phyloP scores from a whole-genome alignment of 345 rosid genomes.

The Cardamine occulta region DNA sequence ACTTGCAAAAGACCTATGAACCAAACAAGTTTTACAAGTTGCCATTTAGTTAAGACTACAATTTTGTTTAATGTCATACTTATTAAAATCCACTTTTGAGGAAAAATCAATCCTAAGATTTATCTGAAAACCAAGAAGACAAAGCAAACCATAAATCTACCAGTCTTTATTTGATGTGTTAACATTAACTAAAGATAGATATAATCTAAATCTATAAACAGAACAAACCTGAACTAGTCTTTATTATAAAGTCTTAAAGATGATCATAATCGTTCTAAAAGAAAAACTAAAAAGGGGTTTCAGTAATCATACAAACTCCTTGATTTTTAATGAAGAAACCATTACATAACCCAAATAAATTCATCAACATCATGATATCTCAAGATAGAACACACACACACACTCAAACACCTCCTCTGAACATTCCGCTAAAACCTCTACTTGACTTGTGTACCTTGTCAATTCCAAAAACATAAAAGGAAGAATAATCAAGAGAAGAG shows the following conservation, averaged over 20 bases:
- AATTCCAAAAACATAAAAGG: conserved; percentile 13
- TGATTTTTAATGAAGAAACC: conserved; percentile 26
- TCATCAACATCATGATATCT: conserved; percentile 7
- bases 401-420: conserved; percentile 20
- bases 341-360: conserved; percentile 27
- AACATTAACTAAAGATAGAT: not conserved
- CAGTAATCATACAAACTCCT: conserved; percentile 22
- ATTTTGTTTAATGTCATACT: not conserved
- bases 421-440: conserved; percentile 24
- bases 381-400: conserved; percentile 33
- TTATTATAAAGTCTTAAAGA: conserved; percentile 6
- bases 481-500: not conserved
- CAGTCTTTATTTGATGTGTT: conserved; percentile 31
- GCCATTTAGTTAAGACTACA: not conserved
- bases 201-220: not conserved
- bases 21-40: not conserved
- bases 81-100: not conserved
- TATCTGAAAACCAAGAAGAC: not conserved
- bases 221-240: conserved; percentile 13
- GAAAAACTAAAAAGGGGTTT: conserved; percentile 11
- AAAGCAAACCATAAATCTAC: not conserved
- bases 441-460: conserved; percentile 34
- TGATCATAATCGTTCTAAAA: conserved; percentile 2
- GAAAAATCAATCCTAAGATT: not conserved
- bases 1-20: not conserved